phyloP scores from a whole-genome alignment of 202 grass and related monocot genomes.

The Dendrocalamus latiflorus region DNA sequence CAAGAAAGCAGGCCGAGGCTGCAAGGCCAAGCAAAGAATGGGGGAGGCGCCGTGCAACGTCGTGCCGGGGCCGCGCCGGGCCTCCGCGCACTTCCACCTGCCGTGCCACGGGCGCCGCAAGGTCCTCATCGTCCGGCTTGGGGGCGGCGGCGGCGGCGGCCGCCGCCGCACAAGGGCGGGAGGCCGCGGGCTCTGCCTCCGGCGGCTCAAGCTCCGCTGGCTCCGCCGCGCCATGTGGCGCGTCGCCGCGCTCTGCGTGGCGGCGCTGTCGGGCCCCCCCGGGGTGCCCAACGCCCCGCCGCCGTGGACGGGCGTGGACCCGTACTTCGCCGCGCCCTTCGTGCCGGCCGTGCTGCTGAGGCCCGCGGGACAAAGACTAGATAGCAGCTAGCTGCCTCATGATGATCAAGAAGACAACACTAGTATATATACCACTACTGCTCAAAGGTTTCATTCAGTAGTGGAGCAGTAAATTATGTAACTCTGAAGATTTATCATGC shows the following conservation, averaged over 20 bases:
- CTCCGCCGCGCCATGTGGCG: conserved; percentile 33
- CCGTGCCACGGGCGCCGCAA: conserved; percentile 36
- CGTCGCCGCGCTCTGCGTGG: conserved; percentile 33
- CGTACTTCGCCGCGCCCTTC: conserved; percentile 59
- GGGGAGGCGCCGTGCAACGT: conserved; percentile 24
- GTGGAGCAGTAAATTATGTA: not conserved
- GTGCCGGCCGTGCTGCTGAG: conserved; percentile 31
- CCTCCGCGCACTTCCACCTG: conserved; percentile 21
- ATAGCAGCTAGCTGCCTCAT: not conserved
- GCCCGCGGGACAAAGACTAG: not conserved
- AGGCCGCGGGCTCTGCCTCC: conserved; percentile 19
- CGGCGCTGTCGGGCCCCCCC: conserved; percentile 22
- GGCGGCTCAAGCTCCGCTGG: conserved; percentile 6
- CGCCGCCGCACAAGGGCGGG: conserved; percentile 1
- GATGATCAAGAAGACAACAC: not conserved
- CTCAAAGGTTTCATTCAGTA: not conserved
- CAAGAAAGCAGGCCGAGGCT: not conserved
- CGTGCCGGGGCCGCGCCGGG: not conserved
- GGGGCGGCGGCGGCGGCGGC: not conserved
- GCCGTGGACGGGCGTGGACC: conserved; percentile 25
- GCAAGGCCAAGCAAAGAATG: conserved; percentile 16
- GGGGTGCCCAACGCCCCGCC: not conserved
- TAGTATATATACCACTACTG: not conserved
- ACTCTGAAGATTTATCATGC: not conserved
- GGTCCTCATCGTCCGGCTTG: conserved; percentile 54